phyloP scores from a whole-genome alignment of 495 filamentous ascomycete genomes.

The Lentithecium fluviatile region DNA sequence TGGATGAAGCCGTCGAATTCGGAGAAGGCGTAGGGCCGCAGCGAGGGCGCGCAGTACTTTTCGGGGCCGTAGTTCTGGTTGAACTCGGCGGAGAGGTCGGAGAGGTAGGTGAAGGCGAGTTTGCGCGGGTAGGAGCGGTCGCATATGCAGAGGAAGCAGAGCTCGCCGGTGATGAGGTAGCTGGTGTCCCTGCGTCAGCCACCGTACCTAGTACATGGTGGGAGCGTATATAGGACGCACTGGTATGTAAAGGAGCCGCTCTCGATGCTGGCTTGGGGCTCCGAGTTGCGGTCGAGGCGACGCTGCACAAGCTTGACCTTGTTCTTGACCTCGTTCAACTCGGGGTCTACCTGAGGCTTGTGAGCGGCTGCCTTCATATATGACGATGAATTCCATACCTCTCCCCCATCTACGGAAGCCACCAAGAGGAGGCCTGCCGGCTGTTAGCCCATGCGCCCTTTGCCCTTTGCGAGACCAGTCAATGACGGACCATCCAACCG shows the following conservation, averaged over 20 bases:
- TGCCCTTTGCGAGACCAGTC: constrained; percentile 29
- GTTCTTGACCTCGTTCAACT: constrained; percentile 82
- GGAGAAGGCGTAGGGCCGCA: constrained; percentile 93
- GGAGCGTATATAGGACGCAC: constrained; percentile 49
- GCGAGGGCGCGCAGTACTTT: constrained; percentile 69
- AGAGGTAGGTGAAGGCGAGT: constrained; percentile 97
- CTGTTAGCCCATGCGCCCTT: constrained; percentile 2
- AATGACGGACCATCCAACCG: constrained; percentile 76
- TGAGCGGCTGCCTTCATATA: constrained; percentile 2
- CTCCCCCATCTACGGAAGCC: constrained; percentile 89
- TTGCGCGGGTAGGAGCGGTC: constrained; percentile 95
- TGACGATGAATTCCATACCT: constrained; percentile 49
- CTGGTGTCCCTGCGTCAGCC: constrained; percentile 45
- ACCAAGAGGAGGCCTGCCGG: constrained; percentile 81
- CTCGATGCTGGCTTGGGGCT: constrained; percentile 90
- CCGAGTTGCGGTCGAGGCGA: constrained; percentile 79
- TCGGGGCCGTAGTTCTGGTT: constrained; percentile 71
- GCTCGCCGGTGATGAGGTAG: constrained; percentile 77
- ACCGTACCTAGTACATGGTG: background rate
- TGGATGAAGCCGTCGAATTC: constrained; percentile 97
- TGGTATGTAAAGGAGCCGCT: constrained; percentile 81
- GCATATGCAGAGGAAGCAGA: constrained; percentile 91
- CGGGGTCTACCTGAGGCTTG: constrained; percentile 59
- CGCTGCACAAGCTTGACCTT: constrained; percentile 89
- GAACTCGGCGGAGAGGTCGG: constrained; percentile 86